These are phyloP conservation scores for Rostrohypoxylon terebratum DNA, from an alignment of 495 filamentous ascomycete species.

Conservation along the genomic window DNA sequence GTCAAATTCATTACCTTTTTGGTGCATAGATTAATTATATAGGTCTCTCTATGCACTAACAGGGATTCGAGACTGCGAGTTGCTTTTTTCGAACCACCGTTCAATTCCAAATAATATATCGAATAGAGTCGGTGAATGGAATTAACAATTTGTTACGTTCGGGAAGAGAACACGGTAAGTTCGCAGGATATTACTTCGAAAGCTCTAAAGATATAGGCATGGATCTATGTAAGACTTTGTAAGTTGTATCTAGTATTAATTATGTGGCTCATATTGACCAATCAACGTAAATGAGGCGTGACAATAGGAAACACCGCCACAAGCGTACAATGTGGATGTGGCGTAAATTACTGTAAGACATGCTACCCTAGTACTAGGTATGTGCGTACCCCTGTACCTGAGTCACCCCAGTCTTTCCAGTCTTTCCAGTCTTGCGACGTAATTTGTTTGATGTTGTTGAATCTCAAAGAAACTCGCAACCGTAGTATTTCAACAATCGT, in stretches of 20 bases:
- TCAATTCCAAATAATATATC: not conserved
- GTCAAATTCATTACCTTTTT: slow-evolving; percentile 4
- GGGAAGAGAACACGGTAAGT: not conserved
- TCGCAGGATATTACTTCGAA: not conserved
- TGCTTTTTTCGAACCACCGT: not conserved
- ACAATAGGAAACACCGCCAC: slow-evolving; percentile 1
- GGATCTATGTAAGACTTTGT: not conserved
- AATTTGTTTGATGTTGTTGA: slow-evolving; percentile 22
- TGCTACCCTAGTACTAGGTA: too few species aligned
- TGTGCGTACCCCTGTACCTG: not conserved
- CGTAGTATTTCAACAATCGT: not conserved
- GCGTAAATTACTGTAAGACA: slow-evolving; percentile 13
- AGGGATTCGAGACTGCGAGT: not conserved
- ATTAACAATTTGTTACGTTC: not conserved
- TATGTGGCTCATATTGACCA: not conserved
- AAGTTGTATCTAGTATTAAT: not conserved
- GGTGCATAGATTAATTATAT: slow-evolving; percentile 13
- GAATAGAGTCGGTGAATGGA: slow-evolving; percentile 6
- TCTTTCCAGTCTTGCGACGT: slow-evolving; percentile 15
- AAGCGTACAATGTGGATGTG: not conserved
- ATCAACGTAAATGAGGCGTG: slow-evolving; percentile 12
- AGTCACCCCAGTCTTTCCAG: too few species aligned
- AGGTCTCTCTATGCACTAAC: slow-evolving; percentile 5
- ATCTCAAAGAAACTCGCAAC: slow-evolving; percentile 13
- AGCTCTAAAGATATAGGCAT: not conserved